Base-by-base conservation (phyloP, 108 stramenopile genomes). In the Cyclotella cryptica region DNA sequence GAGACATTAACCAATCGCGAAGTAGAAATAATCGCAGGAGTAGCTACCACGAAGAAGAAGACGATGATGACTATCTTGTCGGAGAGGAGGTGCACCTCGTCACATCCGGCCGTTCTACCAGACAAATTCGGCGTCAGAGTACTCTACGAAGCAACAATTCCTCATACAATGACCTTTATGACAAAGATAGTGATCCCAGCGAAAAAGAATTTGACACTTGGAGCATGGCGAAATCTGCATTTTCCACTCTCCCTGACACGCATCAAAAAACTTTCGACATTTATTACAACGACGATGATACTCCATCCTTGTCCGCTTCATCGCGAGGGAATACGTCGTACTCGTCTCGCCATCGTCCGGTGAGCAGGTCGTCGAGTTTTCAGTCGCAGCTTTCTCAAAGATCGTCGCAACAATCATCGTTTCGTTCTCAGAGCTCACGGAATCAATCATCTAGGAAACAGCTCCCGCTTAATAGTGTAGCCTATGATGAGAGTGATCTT, bases 401-500 rank as follows among this genome's bases (percentile, higher is more conserved):
- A 68, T 68, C 67, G 10, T 68, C 65, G 10, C 35, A 10, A 22
- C 49, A 52, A 45, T 40, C n/a, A 30, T 68, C 64, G 22, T 14
- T 14, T 8, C 42, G 17, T 9, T 65, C 64, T 1, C 43, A 9
- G 64, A 21, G 21, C 9, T 65, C 64, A 5, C 19, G 15, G 44
- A 0, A 65, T 26, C 30, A 41, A 24, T 22, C 22, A 35, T 14
- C 13, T 15, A 61, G 19, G 64, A 65, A 21, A 14, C 41, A 46
- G 19, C 27, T 46, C 10, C 11, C 10, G 43, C 22, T 45, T 22
- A 21, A 13, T 58, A 24, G 24, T 9, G n/a, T 13, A 35, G 30
- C 12, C 30, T n/a, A 61, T 19, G 12, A 61, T 61, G 43, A 65
- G 43, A 65, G 64, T 65, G 64, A 65, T 65, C n/a, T 19, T 14